These are phyloP conservation scores for Penicillium hesseltinei DNA, from an alignment of 2,329 filamentous ascomycete genomes.

Conservation along the genomic window DNA sequence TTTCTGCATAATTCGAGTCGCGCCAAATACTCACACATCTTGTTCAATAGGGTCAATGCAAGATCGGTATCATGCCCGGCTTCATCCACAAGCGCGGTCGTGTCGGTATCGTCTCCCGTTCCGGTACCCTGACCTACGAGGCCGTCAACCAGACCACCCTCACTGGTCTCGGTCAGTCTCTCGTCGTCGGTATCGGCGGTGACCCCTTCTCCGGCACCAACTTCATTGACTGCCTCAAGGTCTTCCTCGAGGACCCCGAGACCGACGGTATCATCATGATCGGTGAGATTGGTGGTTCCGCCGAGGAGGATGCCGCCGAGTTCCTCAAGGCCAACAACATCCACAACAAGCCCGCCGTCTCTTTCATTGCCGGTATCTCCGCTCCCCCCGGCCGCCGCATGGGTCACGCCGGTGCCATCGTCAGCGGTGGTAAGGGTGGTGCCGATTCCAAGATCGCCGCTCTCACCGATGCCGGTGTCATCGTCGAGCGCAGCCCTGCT, in stretches of 20 bases:
- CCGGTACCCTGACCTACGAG: constrained; percentile 98
- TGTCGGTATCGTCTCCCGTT: constrained; percentile 97
- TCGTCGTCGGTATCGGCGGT: constrained; percentile 96
- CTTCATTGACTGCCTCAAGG: constrained; percentile 98
- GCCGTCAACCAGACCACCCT: constrained; percentile 99
- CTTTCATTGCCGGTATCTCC: constrained; percentile 97
- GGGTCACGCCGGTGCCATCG: constrained; percentile 98
- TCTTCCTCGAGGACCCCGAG: constrained; percentile 93
- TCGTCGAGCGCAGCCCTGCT: constrained; percentile 94
- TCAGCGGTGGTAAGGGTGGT: constrained; percentile 94
- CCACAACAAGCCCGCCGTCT: constrained; percentile 90
- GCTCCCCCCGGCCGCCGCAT: constrained; percentile 94
- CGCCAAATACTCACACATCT: constrained; percentile 11
- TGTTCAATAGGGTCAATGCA: constrained; percentile 77
- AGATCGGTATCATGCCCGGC: constrained; percentile 99
- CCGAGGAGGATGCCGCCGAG: constrained; percentile 96
- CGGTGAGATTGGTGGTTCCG: constrained; percentile 95
- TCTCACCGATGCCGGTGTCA: constrained; percentile 86
- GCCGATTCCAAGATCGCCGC: constrained; percentile 98
- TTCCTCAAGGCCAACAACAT: constrained; percentile 93
- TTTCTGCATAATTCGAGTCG: background rate
- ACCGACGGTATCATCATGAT: constrained; percentile 99
- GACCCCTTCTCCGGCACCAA: constrained; percentile 99
- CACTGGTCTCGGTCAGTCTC: constrained; percentile 92
- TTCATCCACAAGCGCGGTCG: constrained; percentile 99